Base-by-base conservation (phyloP, 257 asterid species). In the Penstemon newberryi region DNA sequence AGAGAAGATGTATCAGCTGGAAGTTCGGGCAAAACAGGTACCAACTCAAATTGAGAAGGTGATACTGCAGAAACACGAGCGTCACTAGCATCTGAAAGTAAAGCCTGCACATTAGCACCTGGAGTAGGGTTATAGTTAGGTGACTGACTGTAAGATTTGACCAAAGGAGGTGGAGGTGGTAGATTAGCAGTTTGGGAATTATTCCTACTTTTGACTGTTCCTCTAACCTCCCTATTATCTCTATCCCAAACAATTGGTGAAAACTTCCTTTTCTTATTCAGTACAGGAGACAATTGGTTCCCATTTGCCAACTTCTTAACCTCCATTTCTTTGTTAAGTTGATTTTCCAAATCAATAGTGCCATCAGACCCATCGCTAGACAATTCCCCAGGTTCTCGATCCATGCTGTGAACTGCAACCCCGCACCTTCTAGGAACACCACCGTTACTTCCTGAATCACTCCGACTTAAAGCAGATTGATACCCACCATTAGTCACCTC, bases 161-260 rank as follows among this genome's bases (percentile, higher is more conserved):
- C 52, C 55, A 63, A 12, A 40, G 79, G 79, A 53, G 81, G 85
- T 4, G 83, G 80, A 13, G 79, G 75, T 49, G 75, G 83, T 42
- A 75, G 73, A 70, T 45, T 58, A 12, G 66, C n/a, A 58, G 62
- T 57, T 68, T 67, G 79, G 13, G 75, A 67, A 3, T 63, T 66
- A 56, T 65, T 79, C 70, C 71, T 76, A 73, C 67, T 76, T 78
- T 82, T 76, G 19, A 66, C 67, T 19, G 68, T 50, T 73, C 72
- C 74, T 69, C 62, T 73, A 4, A 54, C 75, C 58, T 79, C 85
- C 77, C 80, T 77, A 70, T 84, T 87, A 69, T 88, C 96, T 74
- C 88, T 83, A 68, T 90, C 97, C 96, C 97, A 93, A 60, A 88
- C 83, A 80, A 90, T 86, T 19, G 98, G 98, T 0, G 96, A 86